A percentile compares a stretch with the other conserved stretches of the same genome.
Evolutionary conservation across 1,139 yeast genomes (phyloP).

Genomic region (Meyerozyma smithsonii): DNA sequence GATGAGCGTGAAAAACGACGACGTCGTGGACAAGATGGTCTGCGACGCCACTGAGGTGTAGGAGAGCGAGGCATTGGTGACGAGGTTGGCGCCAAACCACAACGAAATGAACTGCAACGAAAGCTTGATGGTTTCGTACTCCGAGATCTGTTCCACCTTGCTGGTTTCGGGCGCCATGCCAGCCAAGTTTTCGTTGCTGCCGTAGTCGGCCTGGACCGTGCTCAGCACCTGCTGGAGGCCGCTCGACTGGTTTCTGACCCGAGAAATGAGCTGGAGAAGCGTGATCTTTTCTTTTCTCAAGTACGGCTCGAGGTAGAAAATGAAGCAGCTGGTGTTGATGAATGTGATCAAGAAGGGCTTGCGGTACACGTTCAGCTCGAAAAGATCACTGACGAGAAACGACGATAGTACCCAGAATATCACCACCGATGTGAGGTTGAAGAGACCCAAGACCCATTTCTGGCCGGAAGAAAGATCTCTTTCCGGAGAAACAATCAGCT

Average conservation of each 20-base stretch:
- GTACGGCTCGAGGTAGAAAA: conserved; percentile 70
- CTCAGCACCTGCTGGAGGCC: not conserved
- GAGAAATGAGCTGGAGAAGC: conserved; percentile 19
- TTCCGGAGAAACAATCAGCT: conserved; percentile 8
- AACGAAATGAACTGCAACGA: conserved; percentile 78
- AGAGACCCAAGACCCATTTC: conserved; percentile 72
- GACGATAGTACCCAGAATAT: conserved; percentile 86
- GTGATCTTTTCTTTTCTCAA: conserved; percentile 19
- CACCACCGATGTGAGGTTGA: conserved; percentile 69
- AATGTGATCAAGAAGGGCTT: conserved; percentile 96
- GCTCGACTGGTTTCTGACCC: conserved; percentile 9
- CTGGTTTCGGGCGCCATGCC: conserved; percentile 13
- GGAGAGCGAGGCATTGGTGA: conserved; percentile 80
- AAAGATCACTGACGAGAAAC: conserved; percentile 68
- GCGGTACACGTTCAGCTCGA: conserved; percentile 63
- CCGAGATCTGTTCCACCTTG: conserved; percentile 22
- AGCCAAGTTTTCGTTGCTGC: conserved; percentile 19
- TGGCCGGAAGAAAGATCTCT: conserved; percentile 24
- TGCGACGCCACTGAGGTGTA: conserved; percentile 93
- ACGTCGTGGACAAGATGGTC: conserved; percentile 85
- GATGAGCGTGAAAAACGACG: conserved; percentile 84
- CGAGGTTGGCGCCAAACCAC: conserved; percentile 88
- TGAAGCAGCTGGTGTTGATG: conserved; percentile 80
- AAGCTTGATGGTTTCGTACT: conserved; percentile 49
- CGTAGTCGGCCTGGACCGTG: conserved; percentile 12